Conservation (phyloP, 2,329 filamentous ascomycete species). For the Ascochyta fabae region DNA sequence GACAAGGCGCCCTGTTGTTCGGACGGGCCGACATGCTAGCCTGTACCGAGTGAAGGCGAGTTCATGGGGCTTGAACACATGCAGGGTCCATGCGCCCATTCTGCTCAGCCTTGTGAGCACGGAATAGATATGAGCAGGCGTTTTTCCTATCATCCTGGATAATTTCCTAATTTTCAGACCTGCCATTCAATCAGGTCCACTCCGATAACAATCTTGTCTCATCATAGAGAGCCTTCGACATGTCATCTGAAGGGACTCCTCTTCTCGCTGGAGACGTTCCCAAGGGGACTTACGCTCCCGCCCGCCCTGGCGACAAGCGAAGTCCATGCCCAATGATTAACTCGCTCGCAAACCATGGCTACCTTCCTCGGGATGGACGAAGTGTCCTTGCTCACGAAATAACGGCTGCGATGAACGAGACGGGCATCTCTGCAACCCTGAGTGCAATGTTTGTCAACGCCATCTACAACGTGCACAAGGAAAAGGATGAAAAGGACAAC, state of each 20-base stretch:
- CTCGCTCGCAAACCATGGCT: constrained; percentile 49
- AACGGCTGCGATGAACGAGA: constrained; percentile 6
- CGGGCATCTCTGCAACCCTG: constrained; percentile 6
- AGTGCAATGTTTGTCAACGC: constrained; percentile 8
- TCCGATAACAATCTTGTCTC: neutral
- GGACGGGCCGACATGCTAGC: constrained; percentile 9
- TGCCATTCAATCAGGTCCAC: neutral
- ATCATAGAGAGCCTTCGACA: neutral
- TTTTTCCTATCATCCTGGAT: neutral
- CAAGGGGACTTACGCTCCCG: constrained; percentile 3
- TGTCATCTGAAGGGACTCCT: constrained; percentile 4
- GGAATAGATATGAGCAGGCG: neutral
- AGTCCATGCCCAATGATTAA: constrained; percentile 49
- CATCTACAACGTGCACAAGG: constrained; percentile 12
- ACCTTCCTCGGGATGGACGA: constrained; percentile 38
- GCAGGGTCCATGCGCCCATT: constrained; percentile 4
- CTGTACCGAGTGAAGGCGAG: constrained; percentile 2
- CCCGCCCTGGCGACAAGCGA: constrained; percentile 12
- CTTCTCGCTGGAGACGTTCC: constrained; percentile 1
- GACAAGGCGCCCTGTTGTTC: constrained; percentile 2
- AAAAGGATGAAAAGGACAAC: neutral
- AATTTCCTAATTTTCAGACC: neutral
- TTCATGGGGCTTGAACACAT: constrained; percentile 2
- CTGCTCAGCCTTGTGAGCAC: neutral
- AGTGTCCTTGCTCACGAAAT: constrained; percentile 10